Evolutionary conservation across 2,329 filamentous ascomycete species (phyloP).

Genomic region (Clonostachys rhizophaga): DNA sequence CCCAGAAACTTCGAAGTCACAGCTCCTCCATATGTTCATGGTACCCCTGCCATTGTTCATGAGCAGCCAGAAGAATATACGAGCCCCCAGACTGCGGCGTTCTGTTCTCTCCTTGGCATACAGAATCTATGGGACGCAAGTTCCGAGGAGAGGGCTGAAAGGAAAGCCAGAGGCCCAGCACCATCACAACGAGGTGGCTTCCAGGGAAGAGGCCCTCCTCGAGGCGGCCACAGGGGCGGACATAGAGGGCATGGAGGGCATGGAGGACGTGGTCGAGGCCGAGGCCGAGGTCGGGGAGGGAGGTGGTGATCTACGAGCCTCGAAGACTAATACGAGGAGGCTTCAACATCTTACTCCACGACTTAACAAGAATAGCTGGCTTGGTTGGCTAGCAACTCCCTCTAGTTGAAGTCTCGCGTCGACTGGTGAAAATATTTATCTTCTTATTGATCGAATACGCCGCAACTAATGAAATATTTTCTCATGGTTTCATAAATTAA

Average conservation of each 20-base stretch:
- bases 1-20: conserved; percentile 76
- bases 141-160: conserved; percentile 62
- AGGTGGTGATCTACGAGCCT: conserved; percentile 1
- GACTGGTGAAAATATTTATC: no score
- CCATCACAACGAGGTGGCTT: conserved; percentile 22
- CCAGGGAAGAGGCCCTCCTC: conserved; percentile 22
- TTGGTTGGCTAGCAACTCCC: not conserved
- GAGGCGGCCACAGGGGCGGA: conserved; percentile 28
- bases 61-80: conserved; percentile 76
- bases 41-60: conserved; percentile 49
- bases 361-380: not conserved
- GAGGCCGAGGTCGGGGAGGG: conserved; percentile 14
- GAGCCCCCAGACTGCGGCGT: conserved; percentile 79
- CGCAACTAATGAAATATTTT: no score
- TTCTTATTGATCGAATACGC: no score
- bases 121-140: conserved; percentile 69
- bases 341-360: not conserved
- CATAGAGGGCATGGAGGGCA: conserved; percentile 26
- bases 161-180: conserved; percentile 54
- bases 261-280: conserved; percentile 16
- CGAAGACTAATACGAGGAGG: not conserved
- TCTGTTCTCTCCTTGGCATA: conserved; percentile 75
- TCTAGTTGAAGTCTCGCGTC: not conserved
- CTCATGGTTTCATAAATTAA: no score
- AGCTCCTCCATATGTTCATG: conserved; percentile 64